Conservation (phyloP, 345 rosid genomes). For the Angophora floribunda region DNA sequence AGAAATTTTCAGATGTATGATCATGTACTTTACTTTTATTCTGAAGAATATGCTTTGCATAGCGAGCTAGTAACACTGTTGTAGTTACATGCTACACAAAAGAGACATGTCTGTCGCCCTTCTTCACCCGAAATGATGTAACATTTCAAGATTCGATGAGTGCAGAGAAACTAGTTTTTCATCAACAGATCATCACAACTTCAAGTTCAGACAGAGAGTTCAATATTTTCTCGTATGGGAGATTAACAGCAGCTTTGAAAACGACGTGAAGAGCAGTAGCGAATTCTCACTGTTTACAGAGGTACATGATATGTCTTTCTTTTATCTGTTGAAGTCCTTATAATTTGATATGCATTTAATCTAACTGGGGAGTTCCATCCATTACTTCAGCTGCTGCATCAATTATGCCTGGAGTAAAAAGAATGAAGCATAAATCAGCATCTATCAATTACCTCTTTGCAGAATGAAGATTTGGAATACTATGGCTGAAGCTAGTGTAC, state of each 20-base stretch:
- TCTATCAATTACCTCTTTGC: background rate
- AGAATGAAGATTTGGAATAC: background rate
- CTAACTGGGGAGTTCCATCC: background rate
- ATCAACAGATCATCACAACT: background rate
- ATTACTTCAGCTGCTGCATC: background rate
- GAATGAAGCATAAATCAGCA: background rate
- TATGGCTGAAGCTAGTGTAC: background rate
- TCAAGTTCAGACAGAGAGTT: background rate
- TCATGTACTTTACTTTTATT: background rate
- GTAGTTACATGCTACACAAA: background rate
- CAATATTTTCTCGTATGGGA: background rate
- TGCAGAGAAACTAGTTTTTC: background rate
- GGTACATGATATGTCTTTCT: background rate
- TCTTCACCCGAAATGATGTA: background rate
- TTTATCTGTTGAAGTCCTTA: background rate
- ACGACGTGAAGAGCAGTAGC: background rate
- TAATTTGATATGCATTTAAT: background rate
- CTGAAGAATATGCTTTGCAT: background rate
- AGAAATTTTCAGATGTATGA: background rate
- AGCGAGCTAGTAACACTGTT: background rate
- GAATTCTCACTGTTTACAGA: background rate
- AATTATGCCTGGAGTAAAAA: background rate
- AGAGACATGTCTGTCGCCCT: background rate
- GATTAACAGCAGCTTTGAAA: background rate
- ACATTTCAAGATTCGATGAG: background rate